Percentiles rank a stretch among this genome's conserved stretches.
phyloP scores from a whole-genome alignment of 2,329 filamentous ascomycete species.

The Nemania sp. region DNA sequence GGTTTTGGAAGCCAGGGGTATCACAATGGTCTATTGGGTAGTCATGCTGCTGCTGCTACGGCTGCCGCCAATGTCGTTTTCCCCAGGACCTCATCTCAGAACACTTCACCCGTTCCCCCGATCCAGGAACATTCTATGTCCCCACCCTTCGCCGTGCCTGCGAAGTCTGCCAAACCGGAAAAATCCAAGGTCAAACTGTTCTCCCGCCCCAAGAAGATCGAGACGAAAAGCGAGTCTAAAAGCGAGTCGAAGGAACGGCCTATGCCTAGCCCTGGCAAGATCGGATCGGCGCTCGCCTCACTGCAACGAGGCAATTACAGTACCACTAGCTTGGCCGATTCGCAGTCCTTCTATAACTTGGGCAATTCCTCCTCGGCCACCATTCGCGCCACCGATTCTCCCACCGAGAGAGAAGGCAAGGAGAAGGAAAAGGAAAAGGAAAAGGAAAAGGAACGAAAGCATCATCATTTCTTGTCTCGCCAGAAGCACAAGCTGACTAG shows the following conservation, averaged over 20 bases:
- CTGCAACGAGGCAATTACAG: slow-evolving; percentile 70
- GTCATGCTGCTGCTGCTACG: slow-evolving; percentile 67
- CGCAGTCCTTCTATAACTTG: slow-evolving; percentile 71
- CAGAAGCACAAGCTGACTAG: slow-evolving; percentile 77
- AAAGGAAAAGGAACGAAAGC: slow-evolving; percentile 76
- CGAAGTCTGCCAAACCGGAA: slow-evolving; percentile 65
- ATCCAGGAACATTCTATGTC: slow-evolving; percentile 38
- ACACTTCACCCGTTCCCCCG: slow-evolving; percentile 52
- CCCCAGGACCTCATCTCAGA: slow-evolving; percentile 61
- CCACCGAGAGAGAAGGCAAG: slow-evolving; percentile 51
- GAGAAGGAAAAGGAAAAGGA: slow-evolving; percentile 58
- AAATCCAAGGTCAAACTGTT: slow-evolving; percentile 84
- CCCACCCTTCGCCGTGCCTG: slow-evolving; percentile 50
- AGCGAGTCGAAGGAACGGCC: slow-evolving; percentile 68
- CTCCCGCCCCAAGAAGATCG: slow-evolving; percentile 76
- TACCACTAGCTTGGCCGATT: slow-evolving; percentile 72
- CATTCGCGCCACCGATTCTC: slow-evolving; percentile 65
- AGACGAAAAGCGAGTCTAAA: slow-evolving; percentile 71
- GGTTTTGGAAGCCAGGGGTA: slow-evolving; percentile 58
- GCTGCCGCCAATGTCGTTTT: slow-evolving; percentile 76
- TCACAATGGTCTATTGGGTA: slow-evolving; percentile 65
- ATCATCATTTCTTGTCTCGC: slow-evolving; percentile 78
- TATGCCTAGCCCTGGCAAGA: slow-evolving; percentile 73
- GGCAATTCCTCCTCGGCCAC: slow-evolving; percentile 80
- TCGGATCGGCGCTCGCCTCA: slow-evolving; percentile 67